Conservation (phyloP, 2,329 filamentous ascomycete species). For the Trichoderma brevicompactum region DNA sequence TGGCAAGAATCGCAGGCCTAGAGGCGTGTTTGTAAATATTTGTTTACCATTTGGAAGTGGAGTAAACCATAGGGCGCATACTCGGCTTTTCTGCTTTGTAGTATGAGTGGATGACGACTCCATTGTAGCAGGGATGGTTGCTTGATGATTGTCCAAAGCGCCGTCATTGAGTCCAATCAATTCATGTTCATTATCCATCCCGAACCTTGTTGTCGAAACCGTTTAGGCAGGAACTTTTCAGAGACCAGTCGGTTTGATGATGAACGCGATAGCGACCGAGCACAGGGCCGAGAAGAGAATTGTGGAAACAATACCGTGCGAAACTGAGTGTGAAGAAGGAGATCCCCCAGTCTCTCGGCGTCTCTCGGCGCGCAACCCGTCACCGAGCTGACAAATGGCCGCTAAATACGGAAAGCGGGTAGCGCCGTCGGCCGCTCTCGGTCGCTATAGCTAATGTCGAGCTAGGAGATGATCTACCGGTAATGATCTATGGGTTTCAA, state of each 20-base stretch:
- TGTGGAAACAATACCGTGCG: neutral
- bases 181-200: neutral
- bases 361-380: constrained; percentile 13
- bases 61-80: neutral
- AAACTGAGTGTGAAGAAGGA: neutral
- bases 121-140: neutral
- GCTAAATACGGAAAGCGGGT: neutral
- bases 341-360: constrained; percentile 1
- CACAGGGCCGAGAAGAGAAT: neutral
- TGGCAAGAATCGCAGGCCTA: constrained; percentile 17
- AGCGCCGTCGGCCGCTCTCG: constrained; percentile 12
- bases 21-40: neutral
- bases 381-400: constrained; percentile 13
- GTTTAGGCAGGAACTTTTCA: neutral
- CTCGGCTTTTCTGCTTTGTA: constrained; percentile 9
- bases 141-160: neutral
- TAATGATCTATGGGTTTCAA: no score
- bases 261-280: neutral
- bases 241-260: neutral
- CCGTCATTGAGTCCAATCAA: neutral
- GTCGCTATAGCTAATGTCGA: neutral
- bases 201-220: neutral
- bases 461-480: no score
- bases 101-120: neutral
- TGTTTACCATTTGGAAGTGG: neutral